Base-by-base conservation (phyloP, 2,329 filamentous ascomycete species). In the Xylariaceae sp. region DNA sequence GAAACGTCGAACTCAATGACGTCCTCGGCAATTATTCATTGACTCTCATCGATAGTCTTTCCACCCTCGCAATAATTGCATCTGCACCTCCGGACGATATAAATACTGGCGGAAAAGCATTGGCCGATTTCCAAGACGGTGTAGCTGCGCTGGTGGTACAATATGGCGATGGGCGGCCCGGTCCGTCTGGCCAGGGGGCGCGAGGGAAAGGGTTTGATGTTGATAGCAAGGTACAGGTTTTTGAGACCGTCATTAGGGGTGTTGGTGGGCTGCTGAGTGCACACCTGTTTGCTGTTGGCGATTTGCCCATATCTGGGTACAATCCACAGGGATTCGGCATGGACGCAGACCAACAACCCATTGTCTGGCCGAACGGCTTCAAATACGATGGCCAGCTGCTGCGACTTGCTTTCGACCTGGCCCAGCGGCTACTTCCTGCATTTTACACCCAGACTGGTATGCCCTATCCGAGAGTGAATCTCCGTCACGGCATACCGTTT, bases 201-300 rank as follows among this genome's bases (percentile, higher is more conserved):
- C 75, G 89, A 49, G 82, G 83, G 3, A 78, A 81, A 41, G 93
- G 89, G 0, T 98, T 98, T 57, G 89, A 98, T 63, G 72, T 95
- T 31, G 91, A 98, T 65, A 95, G 90, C 69, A 98, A 97, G 66
- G 93, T 98, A 2, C 91, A 98, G 67, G 89, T 98, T 30, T 98
- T 98, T 59, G 93, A 98, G 69, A 97, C 91, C 1, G 91, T 95
- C 28, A 98, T 98, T 53, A 79, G 93, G 44, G 93, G 91, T 13
- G 79, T 95, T 34, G 93, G 93, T 12, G 93, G 93, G 1, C 71
- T 98, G 42, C 68, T 98, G 50, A 96, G 90, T 57, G 89, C 91
- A 2, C 93, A 98, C 67, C 69, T 96, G 32, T 98, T 98, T 62
- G 91, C 93, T 11, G 74, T 89, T 17, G 93, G 90, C 26, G 89